Percentiles rank a stretch among this genome's conserved stretches.
phyloP scores from a whole-genome alignment of 1,284 basidiomycete genomes.

The Cystobasidiaceae sp. region DNA sequence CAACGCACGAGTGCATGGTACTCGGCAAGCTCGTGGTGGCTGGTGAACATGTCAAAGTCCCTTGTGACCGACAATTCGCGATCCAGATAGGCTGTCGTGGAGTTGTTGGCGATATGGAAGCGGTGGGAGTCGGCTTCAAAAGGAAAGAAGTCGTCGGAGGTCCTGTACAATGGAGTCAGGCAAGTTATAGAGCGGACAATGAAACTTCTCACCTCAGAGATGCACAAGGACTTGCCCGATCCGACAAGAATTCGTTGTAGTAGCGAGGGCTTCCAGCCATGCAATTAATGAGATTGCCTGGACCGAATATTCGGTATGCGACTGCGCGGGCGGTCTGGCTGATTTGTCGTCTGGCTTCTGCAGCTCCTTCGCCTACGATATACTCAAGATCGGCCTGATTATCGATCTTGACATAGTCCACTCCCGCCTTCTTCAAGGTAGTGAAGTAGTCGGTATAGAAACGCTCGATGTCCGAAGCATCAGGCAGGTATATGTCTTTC shows the following conservation, averaged over 20 bases:
- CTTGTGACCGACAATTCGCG: slow-evolving; percentile 34
- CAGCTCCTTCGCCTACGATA: slow-evolving; percentile 13
- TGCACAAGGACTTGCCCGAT: not conserved
- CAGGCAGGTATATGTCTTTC: slow-evolving; percentile 33
- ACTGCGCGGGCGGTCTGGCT: slow-evolving; percentile 34
- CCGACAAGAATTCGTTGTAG: slow-evolving; percentile 13
- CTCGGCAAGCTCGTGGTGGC: slow-evolving; percentile 17
- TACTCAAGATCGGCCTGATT: slow-evolving; percentile 41
- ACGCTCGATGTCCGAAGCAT: slow-evolving; percentile 31
- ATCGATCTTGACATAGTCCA: slow-evolving; percentile 46
- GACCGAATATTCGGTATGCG: slow-evolving; percentile 39
- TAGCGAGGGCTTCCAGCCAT: slow-evolving; percentile 39
- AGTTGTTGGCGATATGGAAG: slow-evolving; percentile 42
- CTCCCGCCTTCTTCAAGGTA: slow-evolving; percentile 38
- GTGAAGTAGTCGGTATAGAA: slow-evolving; percentile 43
- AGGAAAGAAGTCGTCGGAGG: slow-evolving; percentile 44
- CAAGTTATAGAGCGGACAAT: too few species aligned
- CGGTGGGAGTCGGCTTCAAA: slow-evolving; percentile 41
- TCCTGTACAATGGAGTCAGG: too few species aligned
- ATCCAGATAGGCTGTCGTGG: slow-evolving; percentile 36
- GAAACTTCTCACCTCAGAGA: slow-evolving; percentile 33
- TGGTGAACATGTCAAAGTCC: slow-evolving; percentile 44
- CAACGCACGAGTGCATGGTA: slow-evolving; percentile 42
- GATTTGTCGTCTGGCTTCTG: slow-evolving; percentile 14
- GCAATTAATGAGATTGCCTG: slow-evolving; percentile 41